Percentiles rank a stretch among this genome's conserved stretches.
phyloP scores from a whole-genome alignment of 202 grass and related monocot genomes.

The Elaeis oleifera region DNA sequence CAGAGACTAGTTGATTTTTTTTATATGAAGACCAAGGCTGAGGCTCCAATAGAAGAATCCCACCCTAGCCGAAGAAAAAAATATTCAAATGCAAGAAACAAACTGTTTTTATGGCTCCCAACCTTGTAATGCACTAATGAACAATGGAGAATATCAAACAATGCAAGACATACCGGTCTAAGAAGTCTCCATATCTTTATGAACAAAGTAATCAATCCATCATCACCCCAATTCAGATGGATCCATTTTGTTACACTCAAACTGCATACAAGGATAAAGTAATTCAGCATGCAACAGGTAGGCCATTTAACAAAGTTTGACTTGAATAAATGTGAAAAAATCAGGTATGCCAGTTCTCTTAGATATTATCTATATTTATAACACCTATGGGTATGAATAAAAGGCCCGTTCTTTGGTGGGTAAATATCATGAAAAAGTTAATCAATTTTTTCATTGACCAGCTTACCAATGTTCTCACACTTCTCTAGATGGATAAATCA shows the following conservation, averaged over 20 bases:
- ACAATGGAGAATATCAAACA: background rate
- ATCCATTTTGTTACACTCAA: slow-evolving; percentile 99
- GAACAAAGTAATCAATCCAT: slow-evolving; percentile 78
- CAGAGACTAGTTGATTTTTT: slow-evolving; percentile 59
- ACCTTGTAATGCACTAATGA: background rate
- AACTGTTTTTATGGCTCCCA: slow-evolving; percentile 10
- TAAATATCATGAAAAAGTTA: no score
- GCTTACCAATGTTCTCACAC: no score
- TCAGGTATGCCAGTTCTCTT: no score
- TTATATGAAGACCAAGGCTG: slow-evolving; percentile 96
- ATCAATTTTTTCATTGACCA: no score
- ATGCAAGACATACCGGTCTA: slow-evolving; percentile 50
- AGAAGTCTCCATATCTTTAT: slow-evolving; percentile 90
- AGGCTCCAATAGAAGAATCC: slow-evolving; percentile 82
- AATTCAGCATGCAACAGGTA: background rate
- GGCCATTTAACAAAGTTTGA: no score
- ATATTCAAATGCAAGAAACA: background rate
- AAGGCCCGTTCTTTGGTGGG: no score
- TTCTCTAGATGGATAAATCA: no score
- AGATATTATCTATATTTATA: no score
- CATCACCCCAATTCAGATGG: slow-evolving; percentile 97
- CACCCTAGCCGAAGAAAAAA: slow-evolving; percentile 51
- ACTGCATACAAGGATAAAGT: slow-evolving; percentile 36
- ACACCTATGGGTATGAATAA: no score
- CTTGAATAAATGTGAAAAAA: no score